Evolutionary conservation across 2,329 filamentous ascomycete genomes (phyloP).

Genomic region (Sporothrix luriei): DNA sequence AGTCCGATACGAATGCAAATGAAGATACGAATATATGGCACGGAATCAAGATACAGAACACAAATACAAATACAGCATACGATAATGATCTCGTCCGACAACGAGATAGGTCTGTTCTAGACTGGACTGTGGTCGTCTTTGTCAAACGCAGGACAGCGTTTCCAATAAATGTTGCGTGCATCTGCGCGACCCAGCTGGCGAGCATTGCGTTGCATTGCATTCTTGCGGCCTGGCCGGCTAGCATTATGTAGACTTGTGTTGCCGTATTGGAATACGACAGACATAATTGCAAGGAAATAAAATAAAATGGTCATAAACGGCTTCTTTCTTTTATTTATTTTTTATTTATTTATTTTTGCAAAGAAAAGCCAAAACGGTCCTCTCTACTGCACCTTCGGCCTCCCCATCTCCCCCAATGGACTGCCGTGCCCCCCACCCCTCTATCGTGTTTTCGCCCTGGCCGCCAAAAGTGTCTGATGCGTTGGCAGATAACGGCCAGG

Average conservation of each 20-base stretch:
- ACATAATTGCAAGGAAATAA: too few relatives aligned
- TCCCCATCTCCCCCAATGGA: neutral
- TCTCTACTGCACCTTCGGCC: neutral
- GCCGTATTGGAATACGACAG: too few relatives aligned
- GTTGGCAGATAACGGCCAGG: constrained; percentile 16
- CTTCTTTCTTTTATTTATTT: too few relatives aligned
- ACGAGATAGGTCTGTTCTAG: neutral
- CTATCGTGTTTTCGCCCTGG: neutral
- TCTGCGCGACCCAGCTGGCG: neutral
- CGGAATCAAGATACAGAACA: neutral
- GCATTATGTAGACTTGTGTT: neutral
- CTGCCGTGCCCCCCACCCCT: neutral
- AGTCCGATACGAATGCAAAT: neutral
- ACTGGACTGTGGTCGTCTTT: neutral
- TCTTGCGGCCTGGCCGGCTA: neutral
- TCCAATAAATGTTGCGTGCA: neutral
- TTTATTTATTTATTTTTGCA: too few relatives aligned
- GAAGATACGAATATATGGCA: too few relatives aligned
- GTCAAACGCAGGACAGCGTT: neutral
- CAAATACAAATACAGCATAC: neutral
- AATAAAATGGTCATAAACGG: too few relatives aligned
- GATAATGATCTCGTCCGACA: neutral
- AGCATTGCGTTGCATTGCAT: neutral
- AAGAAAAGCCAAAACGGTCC: too few relatives aligned
- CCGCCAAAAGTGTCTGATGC: constrained; percentile 22